Conservation (phyloP, 129 eudicot species). For the Dittrichia graveolens region DNA sequence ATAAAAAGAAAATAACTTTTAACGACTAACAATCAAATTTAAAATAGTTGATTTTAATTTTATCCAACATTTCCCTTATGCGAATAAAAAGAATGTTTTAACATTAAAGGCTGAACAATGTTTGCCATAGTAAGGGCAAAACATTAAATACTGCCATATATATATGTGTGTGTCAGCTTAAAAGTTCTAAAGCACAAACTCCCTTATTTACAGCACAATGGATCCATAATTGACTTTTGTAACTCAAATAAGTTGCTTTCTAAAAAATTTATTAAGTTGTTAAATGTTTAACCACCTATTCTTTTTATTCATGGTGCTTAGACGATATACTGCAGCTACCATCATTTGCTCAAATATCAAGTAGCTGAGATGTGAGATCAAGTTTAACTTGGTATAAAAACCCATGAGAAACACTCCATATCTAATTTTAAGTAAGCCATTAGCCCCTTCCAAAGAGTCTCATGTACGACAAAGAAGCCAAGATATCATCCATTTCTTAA, state of each 20-base stretch:
- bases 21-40: background rate
- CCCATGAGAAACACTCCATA: background rate
- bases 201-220: background rate
- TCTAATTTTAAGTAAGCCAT: background rate
- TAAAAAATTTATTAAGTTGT: background rate
- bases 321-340: background rate
- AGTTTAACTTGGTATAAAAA: background rate
- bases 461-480: background rate
- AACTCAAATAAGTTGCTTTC: conserved; percentile 8
- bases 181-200: background rate
- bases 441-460: conserved; percentile 7
- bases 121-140: background rate
- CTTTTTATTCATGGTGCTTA: background rate
- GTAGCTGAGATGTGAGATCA: conserved; percentile 12
- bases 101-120: background rate
- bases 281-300: conserved; percentile 1
- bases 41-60: background rate
- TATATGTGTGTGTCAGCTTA: conserved; percentile 2
- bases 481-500: background rate
- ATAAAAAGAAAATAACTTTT: background rate
- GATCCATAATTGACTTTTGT: background rate
- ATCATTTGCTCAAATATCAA: background rate
- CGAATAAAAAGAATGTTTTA: background rate
- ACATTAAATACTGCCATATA: background rate
- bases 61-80: background rate